Percentiles rank a stretch among this genome's conserved stretches.
These are phyloP conservation scores for Phytophthora brassicae DNA, from an alignment of 352 stramenopile species.

Conservation along the genomic window DNA sequence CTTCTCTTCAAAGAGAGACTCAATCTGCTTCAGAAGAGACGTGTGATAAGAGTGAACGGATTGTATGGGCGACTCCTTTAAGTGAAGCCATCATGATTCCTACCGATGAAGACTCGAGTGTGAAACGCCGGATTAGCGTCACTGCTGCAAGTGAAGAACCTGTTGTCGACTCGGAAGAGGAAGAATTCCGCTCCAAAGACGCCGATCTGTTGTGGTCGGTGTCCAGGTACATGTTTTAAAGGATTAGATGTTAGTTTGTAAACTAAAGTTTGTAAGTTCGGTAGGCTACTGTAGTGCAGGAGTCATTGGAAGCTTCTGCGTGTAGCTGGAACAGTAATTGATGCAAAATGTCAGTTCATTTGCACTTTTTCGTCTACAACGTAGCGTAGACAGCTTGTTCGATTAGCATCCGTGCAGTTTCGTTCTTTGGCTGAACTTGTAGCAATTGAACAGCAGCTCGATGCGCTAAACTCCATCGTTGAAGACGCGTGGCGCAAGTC, in stretches of 20 bases:
- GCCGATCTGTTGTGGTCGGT: slow-evolving; percentile 59
- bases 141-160: slow-evolving; percentile 33
- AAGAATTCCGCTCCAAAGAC: slow-evolving; percentile 59
- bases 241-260: slow-evolving; percentile 20
- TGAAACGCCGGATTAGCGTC: slow-evolving; percentile 33
- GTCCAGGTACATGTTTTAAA: slow-evolving; percentile 60
- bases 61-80: slow-evolving; percentile 38
- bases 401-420: slow-evolving; percentile 58
- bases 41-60: slow-evolving; percentile 28
- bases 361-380: no score
- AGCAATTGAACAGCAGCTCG: slow-evolving; percentile 53
- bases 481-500: slow-evolving; percentile 69
- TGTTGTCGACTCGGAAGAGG: slow-evolving; percentile 43
- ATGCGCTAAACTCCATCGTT: slow-evolving; percentile 65
- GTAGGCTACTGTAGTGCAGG: slow-evolving; percentile 15
- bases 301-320: slow-evolving; percentile 29
- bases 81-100: slow-evolving; percentile 36
- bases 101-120: slow-evolving; percentile 29
- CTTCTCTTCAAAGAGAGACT: slow-evolving; percentile 32
- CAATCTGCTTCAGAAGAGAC: slow-evolving; percentile 36
- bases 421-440: slow-evolving; percentile 66
- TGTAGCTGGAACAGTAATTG: slow-evolving; percentile 19
- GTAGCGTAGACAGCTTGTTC: slow-evolving; percentile 65
- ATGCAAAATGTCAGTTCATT: no score
- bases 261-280: slow-evolving; percentile 30